Base-by-base conservation (phyloP, 345 rosid genomes). In the Xanthoceras sorbifolium region DNA sequence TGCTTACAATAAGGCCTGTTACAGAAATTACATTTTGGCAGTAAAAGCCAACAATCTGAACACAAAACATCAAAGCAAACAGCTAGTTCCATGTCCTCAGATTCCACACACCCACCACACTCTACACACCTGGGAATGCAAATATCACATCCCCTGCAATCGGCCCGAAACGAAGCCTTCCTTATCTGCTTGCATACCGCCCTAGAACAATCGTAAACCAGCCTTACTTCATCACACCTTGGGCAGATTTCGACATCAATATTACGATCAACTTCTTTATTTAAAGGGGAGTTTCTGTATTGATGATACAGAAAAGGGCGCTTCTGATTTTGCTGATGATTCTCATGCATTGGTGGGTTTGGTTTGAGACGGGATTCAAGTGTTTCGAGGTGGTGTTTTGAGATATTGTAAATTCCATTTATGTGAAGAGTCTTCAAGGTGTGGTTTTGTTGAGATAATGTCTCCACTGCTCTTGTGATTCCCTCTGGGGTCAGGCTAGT, bases 231-330 rank as follows among this genome's bases (percentile, higher is more conserved):
- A 20, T 81, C 66, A 80, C 99, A 93, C 68, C 67, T 85, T 1
- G 91, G 92, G 76, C 99, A 95, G 23, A 87, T 57, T 34, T 88
- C 91, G 10, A 93, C 88, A 4, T 95, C 98, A 1, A 89, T 73
- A 0, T 71, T 61, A 10, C 54, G 66, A 9, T 42, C 64, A 22
- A 9, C 4, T 18, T 44, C 80, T 28, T 63, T 23, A 42, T 42
- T 54, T 63, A 48, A 25, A 10, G 36, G 22, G 50, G 48, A 12
- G 72, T 46, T 77, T 44, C 74, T 77, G 60, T 68, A 40, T 50
- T 57, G 20, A 74, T 81, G 84, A 73, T 82, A 87, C 3, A 81
- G 66, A 26, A 81, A 9, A 48, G 69, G 75, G 8, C 17, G 68
- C 23, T 23, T 70, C 26, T 65, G 38, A 61, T 64, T 71, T 31